phyloP scores from a whole-genome alignment of 768 basidiomycete species.

The Xanthoconium stramineum region DNA sequence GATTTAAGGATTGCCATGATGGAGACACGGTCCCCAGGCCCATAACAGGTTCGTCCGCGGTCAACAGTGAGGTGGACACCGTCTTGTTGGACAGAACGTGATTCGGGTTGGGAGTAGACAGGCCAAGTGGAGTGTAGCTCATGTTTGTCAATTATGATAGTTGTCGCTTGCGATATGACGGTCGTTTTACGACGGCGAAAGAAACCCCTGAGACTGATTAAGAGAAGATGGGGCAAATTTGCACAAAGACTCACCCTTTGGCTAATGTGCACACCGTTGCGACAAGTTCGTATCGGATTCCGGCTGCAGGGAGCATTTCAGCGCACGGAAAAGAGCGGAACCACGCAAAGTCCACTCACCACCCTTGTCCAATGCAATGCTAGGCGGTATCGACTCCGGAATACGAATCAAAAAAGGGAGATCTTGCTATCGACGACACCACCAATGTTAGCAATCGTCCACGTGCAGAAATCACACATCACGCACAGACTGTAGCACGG shows the following conservation, averaged over 20 bases:
- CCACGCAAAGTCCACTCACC: constrained; percentile 38
- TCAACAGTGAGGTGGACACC: constrained; percentile 74
- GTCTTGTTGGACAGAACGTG: constrained; percentile 61
- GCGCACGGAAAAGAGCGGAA: background rate
- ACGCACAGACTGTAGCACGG: constrained; percentile 61
- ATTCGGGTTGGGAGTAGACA: constrained; percentile 76
- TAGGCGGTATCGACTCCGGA: constrained; percentile 89
- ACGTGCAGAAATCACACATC: background rate
- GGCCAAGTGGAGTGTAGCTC: constrained; percentile 94
- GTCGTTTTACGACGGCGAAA: constrained; percentile 76
- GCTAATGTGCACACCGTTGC: constrained; percentile 84
- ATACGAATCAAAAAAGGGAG: constrained; percentile 88
- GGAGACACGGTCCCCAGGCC: constrained; percentile 78
- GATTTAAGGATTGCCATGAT: constrained; percentile 72
- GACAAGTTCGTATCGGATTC: constrained; percentile 87
- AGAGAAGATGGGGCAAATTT: background rate
- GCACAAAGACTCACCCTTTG: constrained; percentile 58
- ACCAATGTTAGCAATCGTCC: background rate
- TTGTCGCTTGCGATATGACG: constrained; percentile 61
- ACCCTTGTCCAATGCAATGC: constrained; percentile 71
- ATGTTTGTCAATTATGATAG: constrained; percentile 87
- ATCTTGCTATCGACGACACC: constrained; percentile 56
- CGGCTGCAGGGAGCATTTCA: constrained; percentile 45
- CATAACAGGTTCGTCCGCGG: constrained; percentile 75
- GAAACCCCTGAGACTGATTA: constrained; percentile 48